These are phyloP conservation scores for Trichosporon ovoides DNA, from an alignment of 1,284 basidiomycete genomes.

Conservation along the genomic window DNA sequence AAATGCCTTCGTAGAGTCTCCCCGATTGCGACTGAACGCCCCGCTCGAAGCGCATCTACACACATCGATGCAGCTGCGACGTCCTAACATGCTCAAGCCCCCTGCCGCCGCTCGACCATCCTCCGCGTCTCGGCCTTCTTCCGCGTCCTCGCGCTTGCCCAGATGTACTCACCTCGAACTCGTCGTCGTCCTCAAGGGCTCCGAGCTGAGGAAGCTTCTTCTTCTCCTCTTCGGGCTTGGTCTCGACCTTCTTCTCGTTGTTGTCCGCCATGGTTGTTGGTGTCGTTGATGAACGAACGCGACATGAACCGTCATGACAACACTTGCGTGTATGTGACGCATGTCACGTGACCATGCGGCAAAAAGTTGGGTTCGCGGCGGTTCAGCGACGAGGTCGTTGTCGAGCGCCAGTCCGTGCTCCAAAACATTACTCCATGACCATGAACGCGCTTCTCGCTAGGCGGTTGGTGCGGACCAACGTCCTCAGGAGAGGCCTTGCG, in stretches of 20 bases:
- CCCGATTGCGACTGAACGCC: too few species aligned
- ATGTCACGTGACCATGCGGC: slow-evolving; percentile 9
- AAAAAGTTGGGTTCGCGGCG: background rate
- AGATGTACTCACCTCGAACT: slow-evolving; percentile 49
- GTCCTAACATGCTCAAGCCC: too few species aligned
- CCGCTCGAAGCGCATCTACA: background rate
- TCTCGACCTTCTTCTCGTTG: slow-evolving; percentile 17
- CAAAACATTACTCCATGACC: background rate
- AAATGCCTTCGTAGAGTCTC: too few species aligned
- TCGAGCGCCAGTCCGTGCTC: too few species aligned
- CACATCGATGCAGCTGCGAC: too few species aligned
- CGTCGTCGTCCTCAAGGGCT: slow-evolving; percentile 51
- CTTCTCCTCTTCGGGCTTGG: slow-evolving; percentile 22
- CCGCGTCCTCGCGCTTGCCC: background rate
- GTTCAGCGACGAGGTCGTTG: too few species aligned
- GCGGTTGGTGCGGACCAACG: background rate
- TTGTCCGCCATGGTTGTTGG: slow-evolving; percentile 8
- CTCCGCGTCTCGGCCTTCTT: too few species aligned
- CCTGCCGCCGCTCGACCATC: too few species aligned
- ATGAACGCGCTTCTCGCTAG: slow-evolving; percentile 2
- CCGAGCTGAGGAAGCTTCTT: slow-evolving; percentile 48
- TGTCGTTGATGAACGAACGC: slow-evolving; percentile 8
- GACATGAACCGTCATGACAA: background rate
- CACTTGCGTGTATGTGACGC: slow-evolving; percentile 7
- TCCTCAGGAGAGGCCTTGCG: background rate